These are phyloP conservation scores for Cyclocybe aegerita DNA, from an alignment of 768 basidiomycete species.

Conservation along the genomic window DNA sequence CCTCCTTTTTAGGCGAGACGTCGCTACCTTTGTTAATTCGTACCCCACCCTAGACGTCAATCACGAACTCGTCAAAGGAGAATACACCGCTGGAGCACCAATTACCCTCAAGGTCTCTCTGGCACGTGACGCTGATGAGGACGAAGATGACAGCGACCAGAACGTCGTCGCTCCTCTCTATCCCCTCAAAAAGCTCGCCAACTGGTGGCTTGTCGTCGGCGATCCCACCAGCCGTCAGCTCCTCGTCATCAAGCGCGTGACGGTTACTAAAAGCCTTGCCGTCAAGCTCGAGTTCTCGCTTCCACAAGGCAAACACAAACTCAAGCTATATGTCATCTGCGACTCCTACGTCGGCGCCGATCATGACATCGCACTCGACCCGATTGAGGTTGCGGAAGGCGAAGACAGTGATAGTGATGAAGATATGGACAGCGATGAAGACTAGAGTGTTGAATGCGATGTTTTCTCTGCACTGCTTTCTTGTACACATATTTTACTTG, in stretches of 20 bases:
- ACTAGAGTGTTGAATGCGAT: constrained; percentile 24
- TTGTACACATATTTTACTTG: constrained; percentile 7
- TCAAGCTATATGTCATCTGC: constrained; percentile 90
- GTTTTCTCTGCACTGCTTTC: background rate
- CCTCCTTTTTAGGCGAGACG: constrained; percentile 68
- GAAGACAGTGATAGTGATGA: constrained; percentile 86
- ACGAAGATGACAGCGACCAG: constrained; percentile 65
- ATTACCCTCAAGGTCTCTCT: constrained; percentile 80
- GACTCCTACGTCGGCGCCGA: constrained; percentile 92
- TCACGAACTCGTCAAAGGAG: constrained; percentile 82
- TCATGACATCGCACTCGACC: constrained; percentile 83
- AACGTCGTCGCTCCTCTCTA: constrained; percentile 92
- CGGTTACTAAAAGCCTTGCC: constrained; percentile 80
- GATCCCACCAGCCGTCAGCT: constrained; percentile 78
- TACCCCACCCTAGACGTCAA: constrained; percentile 95
- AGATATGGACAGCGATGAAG: constrained; percentile 68
- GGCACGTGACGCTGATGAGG: constrained; percentile 79
- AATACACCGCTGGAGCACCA: constrained; percentile 83
- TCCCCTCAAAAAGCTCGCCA: constrained; percentile 86
- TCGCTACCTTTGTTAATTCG: constrained; percentile 94
- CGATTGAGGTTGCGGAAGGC: constrained; percentile 87
- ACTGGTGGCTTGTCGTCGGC: constrained; percentile 98
- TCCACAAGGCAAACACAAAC: constrained; percentile 76
- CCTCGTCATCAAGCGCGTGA: constrained; percentile 85
- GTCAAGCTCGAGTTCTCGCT: constrained; percentile 90